phyloP scores from a whole-genome alignment of 345 rosid genomes.

The Eucalyptus sideroxylon region DNA sequence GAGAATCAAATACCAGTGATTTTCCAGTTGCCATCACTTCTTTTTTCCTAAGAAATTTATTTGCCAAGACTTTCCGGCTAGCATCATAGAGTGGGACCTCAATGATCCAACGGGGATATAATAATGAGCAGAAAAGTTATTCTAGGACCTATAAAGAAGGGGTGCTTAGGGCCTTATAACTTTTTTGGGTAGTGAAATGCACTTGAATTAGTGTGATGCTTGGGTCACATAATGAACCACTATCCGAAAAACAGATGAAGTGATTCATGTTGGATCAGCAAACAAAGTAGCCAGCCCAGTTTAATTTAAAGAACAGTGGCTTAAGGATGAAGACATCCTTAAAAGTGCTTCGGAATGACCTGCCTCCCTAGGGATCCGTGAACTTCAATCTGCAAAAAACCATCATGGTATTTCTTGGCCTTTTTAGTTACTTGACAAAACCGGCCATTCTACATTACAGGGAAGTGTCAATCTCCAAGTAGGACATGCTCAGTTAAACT shows the following conservation, averaged over 20 bases:
- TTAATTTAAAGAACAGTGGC: background rate
- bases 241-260: background rate
- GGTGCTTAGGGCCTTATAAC: too few relatives aligned
- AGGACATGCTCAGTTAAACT: background rate
- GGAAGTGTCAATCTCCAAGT: background rate
- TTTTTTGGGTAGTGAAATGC: too few relatives aligned
- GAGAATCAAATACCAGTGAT: background rate
- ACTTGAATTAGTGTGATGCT: too few relatives aligned
- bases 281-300: background rate
- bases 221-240: background rate
- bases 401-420: slow-evolving; percentile 55
- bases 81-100: accelerated
- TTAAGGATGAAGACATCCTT: background rate
- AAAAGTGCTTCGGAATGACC: background rate
- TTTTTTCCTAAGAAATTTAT: too few relatives aligned
- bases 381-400: slow-evolving; percentile 12
- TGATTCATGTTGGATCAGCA: background rate
- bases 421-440: slow-evolving; percentile 39
- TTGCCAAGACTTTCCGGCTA: too few relatives aligned
- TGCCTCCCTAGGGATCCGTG: slow-evolving; percentile 10
- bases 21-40: too few relatives aligned
- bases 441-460: slow-evolving; percentile 30
- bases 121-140: too few relatives aligned
- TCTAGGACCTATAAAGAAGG: too few relatives aligned
- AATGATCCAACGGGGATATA: too few relatives aligned